A percentile compares a stretch with the other conserved stretches of the same genome.
These are phyloP conservation scores for Epichloe sylvatica DNA, from an alignment of 2,329 filamentous ascomycete genomes.

Conservation along the genomic window DNA sequence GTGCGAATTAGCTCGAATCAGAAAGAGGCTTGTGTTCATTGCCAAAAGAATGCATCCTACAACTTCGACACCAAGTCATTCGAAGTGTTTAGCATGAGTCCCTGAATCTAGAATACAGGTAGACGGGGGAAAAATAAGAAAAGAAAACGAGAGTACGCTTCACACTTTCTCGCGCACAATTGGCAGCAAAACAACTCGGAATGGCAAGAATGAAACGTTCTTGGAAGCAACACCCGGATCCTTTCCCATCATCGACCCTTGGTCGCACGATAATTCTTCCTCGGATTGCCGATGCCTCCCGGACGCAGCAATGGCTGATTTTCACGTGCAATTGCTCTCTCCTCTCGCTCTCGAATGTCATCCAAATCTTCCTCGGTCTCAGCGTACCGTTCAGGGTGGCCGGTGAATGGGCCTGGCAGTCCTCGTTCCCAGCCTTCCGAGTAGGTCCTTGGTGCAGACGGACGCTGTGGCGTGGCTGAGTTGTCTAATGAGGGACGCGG, in stretches of 20 bases:
- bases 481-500: conserved; percentile 17
- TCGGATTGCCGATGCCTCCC: conserved; percentile 34
- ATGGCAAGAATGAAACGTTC: neutral
- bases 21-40: too few species aligned
- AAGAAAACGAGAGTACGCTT: neutral
- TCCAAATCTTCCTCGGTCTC: conserved; percentile 37
- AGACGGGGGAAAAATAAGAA: neutral
- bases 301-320: conserved; percentile 36
- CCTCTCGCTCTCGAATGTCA: conserved; percentile 35
- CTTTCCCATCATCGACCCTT: conserved; percentile 4
- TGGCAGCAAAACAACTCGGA: neutral
- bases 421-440: conserved; percentile 38
- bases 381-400: conserved; percentile 38
- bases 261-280: conserved; percentile 25
- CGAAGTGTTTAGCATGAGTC: too few species aligned
- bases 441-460: conserved; percentile 28
- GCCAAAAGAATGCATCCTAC: neutral
- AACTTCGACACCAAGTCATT: neutral
- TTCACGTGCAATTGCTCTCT: conserved; percentile 35
- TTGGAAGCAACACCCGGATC: neutral
- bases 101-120: neutral
- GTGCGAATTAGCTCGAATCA: too few species aligned
- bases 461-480: conserved; percentile 18
- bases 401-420: conserved; percentile 36
- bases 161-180: neutral